Conservation (phyloP, 1,284 basidiomycete genomes). For the Sporisorium exsertum region DNA sequence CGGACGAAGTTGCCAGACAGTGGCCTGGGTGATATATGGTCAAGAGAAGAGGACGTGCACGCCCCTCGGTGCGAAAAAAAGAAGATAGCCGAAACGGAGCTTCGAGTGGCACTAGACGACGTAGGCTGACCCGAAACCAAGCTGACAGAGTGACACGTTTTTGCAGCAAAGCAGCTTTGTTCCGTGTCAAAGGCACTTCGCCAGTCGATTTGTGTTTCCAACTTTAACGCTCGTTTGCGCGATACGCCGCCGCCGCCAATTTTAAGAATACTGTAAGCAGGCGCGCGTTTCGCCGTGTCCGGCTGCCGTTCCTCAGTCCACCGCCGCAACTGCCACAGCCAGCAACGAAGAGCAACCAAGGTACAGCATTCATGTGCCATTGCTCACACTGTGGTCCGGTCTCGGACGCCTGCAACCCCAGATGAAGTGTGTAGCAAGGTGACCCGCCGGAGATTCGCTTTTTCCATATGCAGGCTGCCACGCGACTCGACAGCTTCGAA, state of each 20-base stretch:
- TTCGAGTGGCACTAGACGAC: background rate
- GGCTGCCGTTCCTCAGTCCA: too few species aligned
- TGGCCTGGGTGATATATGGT: background rate
- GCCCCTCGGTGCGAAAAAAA: too few species aligned
- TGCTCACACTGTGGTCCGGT: too few species aligned
- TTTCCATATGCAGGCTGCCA: background rate
- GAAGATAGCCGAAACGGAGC: too few species aligned
- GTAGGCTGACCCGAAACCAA: background rate
- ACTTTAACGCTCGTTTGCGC: background rate
- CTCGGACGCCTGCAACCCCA: too few species aligned
- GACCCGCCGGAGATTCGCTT: background rate
- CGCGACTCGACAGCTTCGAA: background rate
- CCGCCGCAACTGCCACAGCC: background rate
- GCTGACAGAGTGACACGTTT: background rate
- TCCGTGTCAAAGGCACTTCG: background rate
- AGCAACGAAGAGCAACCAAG: too few species aligned
- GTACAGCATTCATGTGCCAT: too few species aligned
- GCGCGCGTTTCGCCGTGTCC: background rate
- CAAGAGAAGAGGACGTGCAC: background rate
- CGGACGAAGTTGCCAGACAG: background rate
- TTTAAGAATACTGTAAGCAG: background rate
- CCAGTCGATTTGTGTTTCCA: background rate
- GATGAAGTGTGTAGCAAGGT: too few species aligned
- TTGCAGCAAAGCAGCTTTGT: too few species aligned
- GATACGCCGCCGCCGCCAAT: conserved; percentile 1